Conservation (phyloP, 2,329 filamentous ascomycete genomes). For the Pestalotiopsis sp. region DNA sequence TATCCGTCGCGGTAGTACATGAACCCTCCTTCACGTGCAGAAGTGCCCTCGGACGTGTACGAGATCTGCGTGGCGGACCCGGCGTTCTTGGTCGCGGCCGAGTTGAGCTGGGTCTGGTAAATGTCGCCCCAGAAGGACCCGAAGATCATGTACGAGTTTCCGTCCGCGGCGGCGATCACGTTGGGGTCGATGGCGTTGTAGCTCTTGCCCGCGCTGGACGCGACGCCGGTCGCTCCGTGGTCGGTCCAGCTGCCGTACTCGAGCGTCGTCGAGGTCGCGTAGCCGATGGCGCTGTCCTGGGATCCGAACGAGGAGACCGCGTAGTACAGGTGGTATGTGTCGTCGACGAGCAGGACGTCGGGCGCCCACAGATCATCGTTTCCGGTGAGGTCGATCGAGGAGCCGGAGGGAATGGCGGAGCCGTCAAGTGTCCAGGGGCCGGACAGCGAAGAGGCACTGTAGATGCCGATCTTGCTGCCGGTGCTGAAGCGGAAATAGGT, state of each 20-base stretch:
- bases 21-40: conserved; percentile 59
- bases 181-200: conserved; percentile 67
- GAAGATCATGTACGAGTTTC: conserved; percentile 57
- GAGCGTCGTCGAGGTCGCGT: conserved; percentile 47
- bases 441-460: conserved; percentile 36
- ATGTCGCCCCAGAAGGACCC: conserved; percentile 72
- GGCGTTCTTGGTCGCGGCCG: conserved; percentile 31
- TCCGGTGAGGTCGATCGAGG: conserved; percentile 41
- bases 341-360: conserved; percentile 58
- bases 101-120: conserved; percentile 57
- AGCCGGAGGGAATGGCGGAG: conserved; percentile 38
- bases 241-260: conserved; percentile 63
- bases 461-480: conserved; percentile 41
- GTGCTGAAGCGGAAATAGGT: conserved; percentile 47
- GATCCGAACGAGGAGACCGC: conserved; percentile 63
- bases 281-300: conserved; percentile 64
- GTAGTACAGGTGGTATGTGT: conserved; percentile 67
- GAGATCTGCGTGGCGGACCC: conserved; percentile 49
- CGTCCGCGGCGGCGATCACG: conserved; percentile 43
- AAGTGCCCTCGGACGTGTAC: conserved; percentile 51
- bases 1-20: conserved; percentile 57
- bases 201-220: conserved; percentile 39
- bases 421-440: conserved; percentile 47
- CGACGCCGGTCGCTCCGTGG: conserved; percentile 56
- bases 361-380: conserved; percentile 59